Conservation (phyloP, 306 rosid species). For the Lithocarpus polystachyus region DNA sequence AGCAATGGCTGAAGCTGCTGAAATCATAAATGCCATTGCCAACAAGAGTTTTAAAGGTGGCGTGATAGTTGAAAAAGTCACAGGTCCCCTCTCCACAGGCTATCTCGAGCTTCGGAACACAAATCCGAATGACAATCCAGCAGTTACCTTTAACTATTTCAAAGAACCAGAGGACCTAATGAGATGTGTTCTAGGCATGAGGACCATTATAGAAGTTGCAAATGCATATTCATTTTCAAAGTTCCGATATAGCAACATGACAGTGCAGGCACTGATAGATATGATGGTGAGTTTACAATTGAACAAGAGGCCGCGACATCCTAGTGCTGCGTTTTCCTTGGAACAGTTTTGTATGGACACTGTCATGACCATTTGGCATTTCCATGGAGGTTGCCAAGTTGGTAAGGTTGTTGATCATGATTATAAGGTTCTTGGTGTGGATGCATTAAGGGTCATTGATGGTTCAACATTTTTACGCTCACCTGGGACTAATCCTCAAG, state of each 20-base stretch:
- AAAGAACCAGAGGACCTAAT: constrained; percentile 61
- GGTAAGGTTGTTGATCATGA: constrained; percentile 63
- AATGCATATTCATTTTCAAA: constrained; percentile 54
- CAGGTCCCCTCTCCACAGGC: constrained; percentile 14
- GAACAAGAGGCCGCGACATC: constrained; percentile 56
- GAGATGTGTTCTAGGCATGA: constrained; percentile 67
- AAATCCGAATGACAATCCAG: constrained; percentile 53
- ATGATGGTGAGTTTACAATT: constrained; percentile 37
- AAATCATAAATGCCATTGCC: too few relatives aligned
- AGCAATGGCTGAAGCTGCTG: not conserved
- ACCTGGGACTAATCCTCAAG: too few relatives aligned
- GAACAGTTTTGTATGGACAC: constrained; percentile 78
- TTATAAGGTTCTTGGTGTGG: constrained; percentile 61
- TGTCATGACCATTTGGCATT: constrained; percentile 74
- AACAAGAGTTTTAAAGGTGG: too few relatives aligned
- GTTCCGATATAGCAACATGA: constrained; percentile 35
- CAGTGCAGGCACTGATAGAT: constrained; percentile 35
- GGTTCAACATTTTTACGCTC: too few relatives aligned
- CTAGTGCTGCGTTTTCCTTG: constrained; percentile 40
- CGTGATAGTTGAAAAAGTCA: too few relatives aligned
- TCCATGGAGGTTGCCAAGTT: constrained; percentile 77
- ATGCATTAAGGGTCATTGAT: constrained; percentile 63
- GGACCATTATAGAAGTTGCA: constrained; percentile 46
- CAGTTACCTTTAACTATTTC: constrained; percentile 73
- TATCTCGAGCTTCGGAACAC: constrained; percentile 47